These are phyloP conservation scores for Wickerhamiella sorbophila DNA, from an alignment of 805 yeast genomes.

Conservation along the genomic window DNA sequence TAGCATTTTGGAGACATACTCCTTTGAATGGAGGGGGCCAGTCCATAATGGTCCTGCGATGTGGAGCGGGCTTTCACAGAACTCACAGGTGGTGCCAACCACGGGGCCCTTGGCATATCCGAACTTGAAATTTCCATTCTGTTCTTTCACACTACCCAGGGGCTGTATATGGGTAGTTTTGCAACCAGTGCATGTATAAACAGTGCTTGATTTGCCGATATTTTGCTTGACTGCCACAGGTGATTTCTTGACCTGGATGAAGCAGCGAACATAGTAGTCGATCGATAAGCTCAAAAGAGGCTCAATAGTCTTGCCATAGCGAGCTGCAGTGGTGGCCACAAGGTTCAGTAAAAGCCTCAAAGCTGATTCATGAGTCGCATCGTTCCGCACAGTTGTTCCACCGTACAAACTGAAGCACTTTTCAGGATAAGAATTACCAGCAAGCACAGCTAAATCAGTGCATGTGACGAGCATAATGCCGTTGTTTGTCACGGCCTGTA, in stretches of 20 bases:
- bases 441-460: constrained; percentile 89
- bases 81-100: constrained; percentile 45
- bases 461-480: constrained; percentile 86
- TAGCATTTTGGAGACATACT: constrained; percentile 52
- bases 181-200: constrained; percentile 81
- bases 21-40: constrained; percentile 55
- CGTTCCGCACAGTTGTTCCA: constrained; percentile 75
- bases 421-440: constrained; percentile 93
- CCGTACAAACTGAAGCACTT: constrained; percentile 93
- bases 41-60: constrained; percentile 97
- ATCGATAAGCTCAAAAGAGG: constrained; percentile 77
- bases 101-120: constrained; percentile 54
- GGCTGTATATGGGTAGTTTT: constrained; percentile 56
- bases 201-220: constrained; percentile 60
- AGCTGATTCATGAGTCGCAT: constrained; percentile 87
- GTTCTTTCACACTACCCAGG: constrained; percentile 43
- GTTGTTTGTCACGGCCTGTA: constrained; percentile 68
- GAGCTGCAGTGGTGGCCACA: constrained; percentile 74
- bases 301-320: constrained; percentile 72
- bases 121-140: constrained; percentile 30
- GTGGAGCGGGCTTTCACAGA: constrained; percentile 58
- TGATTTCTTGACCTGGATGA: constrained; percentile 60
- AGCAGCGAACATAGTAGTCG: constrained; percentile 83
- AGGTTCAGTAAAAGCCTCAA: constrained; percentile 65
- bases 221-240: constrained; percentile 73